Percentiles rank a stretch among this genome's conserved stretches.
Conservation (phyloP, 192 early-diverging fungal species). For the Entomortierella chlamydospora region DNA sequence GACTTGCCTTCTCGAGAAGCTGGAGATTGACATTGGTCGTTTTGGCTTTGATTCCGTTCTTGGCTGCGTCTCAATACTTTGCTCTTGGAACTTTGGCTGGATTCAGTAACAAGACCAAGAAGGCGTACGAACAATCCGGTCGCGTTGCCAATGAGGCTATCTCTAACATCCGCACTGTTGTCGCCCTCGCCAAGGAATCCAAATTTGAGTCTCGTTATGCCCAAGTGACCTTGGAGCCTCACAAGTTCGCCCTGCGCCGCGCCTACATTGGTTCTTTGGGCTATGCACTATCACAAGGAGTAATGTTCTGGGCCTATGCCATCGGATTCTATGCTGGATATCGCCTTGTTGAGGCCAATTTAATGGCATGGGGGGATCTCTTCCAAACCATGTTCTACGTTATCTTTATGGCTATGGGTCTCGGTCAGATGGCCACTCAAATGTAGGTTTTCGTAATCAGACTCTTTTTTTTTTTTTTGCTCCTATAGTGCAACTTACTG, state of each 20-base stretch:
- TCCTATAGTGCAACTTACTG: slow-evolving; percentile 65
- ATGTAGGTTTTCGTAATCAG: slow-evolving; percentile 34
- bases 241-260: slow-evolving; percentile 55
- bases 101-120: slow-evolving; percentile 61
- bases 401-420: slow-evolving; percentile 74
- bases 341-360: slow-evolving; percentile 49
- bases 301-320: slow-evolving; percentile 66
- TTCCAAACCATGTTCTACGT: slow-evolving; percentile 66
- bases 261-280: slow-evolving; percentile 57
- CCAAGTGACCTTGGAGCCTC: slow-evolving; percentile 58
- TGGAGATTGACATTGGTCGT: slow-evolving; percentile 76
- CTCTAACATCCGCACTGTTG: slow-evolving; percentile 85
- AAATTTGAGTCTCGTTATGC: slow-evolving; percentile 54
- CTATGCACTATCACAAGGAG: slow-evolving; percentile 66
- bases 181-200: slow-evolving; percentile 71
- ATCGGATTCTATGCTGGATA: slow-evolving; percentile 69
- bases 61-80: slow-evolving; percentile 71
- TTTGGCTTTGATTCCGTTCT: slow-evolving; percentile 75
- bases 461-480: slow-evolving; percentile 17
- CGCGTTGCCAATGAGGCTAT: slow-evolving; percentile 88
- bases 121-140: slow-evolving; percentile 73
- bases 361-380: slow-evolving; percentile 19
- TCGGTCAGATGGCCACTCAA: slow-evolving; percentile 66
- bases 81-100: slow-evolving; percentile 65
- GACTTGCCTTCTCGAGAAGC: slow-evolving; percentile 63